phyloP scores from a whole-genome alignment of 768 basidiomycete species.

The Hydnomerulius pinastri region DNA sequence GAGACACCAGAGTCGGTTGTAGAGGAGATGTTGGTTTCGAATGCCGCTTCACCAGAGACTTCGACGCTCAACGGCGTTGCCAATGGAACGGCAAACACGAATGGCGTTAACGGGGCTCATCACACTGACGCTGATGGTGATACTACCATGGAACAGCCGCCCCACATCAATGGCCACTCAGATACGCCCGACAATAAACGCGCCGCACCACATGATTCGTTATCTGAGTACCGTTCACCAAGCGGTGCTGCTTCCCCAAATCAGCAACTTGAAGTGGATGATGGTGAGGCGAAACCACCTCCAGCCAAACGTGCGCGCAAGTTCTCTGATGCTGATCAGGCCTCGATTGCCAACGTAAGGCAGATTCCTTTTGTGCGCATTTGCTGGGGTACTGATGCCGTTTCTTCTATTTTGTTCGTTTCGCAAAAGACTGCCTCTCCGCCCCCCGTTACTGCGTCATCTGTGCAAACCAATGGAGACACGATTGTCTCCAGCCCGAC shows the following conservation, averaged over 20 bases:
- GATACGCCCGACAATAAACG: conserved; percentile 6
- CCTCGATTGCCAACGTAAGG: conserved; percentile 74
- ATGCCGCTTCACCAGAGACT: conserved; percentile 13
- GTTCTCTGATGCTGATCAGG: conserved; percentile 74
- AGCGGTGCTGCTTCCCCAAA: conserved; percentile 29
- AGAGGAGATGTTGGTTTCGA: conserved; percentile 15
- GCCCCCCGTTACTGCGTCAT: conserved; percentile 58
- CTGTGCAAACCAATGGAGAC: conserved; percentile 33
- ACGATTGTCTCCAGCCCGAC: conserved; percentile 14
- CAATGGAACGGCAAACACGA: conserved; percentile 31
- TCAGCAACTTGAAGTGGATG: conserved; percentile 26
- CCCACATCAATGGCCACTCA: conserved; percentile 28
- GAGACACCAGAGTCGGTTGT: conserved; percentile 25
- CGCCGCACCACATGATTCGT: conserved; percentile 33
- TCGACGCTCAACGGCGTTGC: conserved; percentile 5
- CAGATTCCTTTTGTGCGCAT: conserved; percentile 49
- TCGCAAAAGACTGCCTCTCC: conserved; percentile 71
- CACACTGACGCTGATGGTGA: conserved; percentile 30
- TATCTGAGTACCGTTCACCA: conserved; percentile 36
- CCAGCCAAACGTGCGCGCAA: conserved; percentile 82
- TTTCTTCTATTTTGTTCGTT: conserved; percentile 20
- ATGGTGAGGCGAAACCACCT: conserved; percentile 68
- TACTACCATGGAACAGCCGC: conserved; percentile 28
- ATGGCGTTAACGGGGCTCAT: conserved; percentile 33
- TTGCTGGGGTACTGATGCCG: conserved; percentile 54